Evolutionary conservation across 2,329 filamentous ascomycete species (phyloP).

Genomic region (Chaetomium sp.): DNA sequence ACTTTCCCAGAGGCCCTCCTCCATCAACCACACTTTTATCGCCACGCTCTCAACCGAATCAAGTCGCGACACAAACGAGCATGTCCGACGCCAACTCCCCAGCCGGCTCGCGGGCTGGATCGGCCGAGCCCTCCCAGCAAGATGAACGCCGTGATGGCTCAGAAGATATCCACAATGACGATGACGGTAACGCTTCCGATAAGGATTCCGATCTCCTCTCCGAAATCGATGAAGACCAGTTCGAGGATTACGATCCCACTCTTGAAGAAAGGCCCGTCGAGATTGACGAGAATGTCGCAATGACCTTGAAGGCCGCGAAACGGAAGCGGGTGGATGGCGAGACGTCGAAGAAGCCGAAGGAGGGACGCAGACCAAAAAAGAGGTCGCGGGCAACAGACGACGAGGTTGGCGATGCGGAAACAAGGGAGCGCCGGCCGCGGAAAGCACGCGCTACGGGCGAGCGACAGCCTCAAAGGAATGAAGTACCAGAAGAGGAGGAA

Average conservation of each 20-base stretch:
- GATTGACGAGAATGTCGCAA: constrained; percentile 67
- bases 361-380: constrained; percentile 71
- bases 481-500: constrained; percentile 58
- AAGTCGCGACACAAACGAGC: constrained; percentile 14
- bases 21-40: not conserved
- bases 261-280: constrained; percentile 66
- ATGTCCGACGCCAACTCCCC: constrained; percentile 54
- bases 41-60: not conserved
- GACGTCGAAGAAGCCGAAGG: constrained; percentile 71
- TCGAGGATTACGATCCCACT: constrained; percentile 68
- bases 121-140: constrained; percentile 37
- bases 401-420: constrained; percentile 54
- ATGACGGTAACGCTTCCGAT: constrained; percentile 48
- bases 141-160: constrained; percentile 24
- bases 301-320: constrained; percentile 65
- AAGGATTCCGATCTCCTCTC: constrained; percentile 63
- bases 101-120: constrained; percentile 44
- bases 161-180: constrained; percentile 30
- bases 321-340: constrained; percentile 66
- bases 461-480: constrained; percentile 50
- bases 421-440: constrained; percentile 39
- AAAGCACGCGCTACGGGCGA: constrained; percentile 44
- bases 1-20: not conserved
- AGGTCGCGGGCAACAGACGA: constrained; percentile 52
- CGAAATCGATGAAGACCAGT: constrained; percentile 70